Percentiles rank a stretch among this genome's conserved stretches.
Conservation (phyloP, 2,329 filamentous ascomycete species). For the Colletotrichum brevisporum region DNA sequence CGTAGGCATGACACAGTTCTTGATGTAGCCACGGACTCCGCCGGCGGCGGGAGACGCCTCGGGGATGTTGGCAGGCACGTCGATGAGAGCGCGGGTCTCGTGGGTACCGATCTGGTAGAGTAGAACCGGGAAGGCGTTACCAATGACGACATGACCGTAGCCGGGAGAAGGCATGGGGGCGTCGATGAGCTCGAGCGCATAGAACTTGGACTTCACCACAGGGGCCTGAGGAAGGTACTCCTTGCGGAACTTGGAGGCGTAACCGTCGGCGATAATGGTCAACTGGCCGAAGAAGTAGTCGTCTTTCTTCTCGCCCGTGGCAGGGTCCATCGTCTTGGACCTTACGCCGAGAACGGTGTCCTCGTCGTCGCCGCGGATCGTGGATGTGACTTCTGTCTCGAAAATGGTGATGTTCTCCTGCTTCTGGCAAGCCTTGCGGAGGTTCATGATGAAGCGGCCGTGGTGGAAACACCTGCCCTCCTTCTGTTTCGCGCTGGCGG, state of each 20-base stretch:
- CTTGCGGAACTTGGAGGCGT: conserved; percentile 92
- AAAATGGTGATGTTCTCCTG: conserved; percentile 90
- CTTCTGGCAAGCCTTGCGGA: conserved; percentile 80
- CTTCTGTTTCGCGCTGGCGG: conserved; percentile 51
- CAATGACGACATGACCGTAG: conserved; percentile 91
- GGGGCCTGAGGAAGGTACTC: conserved; percentile 78
- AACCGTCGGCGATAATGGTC: conserved; percentile 93
- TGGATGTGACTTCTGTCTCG: conserved; percentile 86
- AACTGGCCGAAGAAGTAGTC: conserved; percentile 91
- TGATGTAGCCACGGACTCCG: conserved; percentile 87
- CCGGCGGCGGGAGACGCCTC: conserved; percentile 81
- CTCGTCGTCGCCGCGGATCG: conserved; percentile 78
- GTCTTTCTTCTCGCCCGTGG: conserved; percentile 66
- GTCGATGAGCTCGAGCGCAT: conserved; percentile 92
- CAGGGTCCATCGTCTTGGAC: conserved; percentile 73
- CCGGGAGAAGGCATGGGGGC: conserved; percentile 80
- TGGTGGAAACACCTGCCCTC: conserved; percentile 92
- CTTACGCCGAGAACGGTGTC: conserved; percentile 87
- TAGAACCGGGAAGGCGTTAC: conserved; percentile 81
- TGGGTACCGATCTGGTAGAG: conserved; percentile 97
- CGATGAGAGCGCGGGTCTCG: conserved; percentile 91
- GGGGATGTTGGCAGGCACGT: conserved; percentile 84
- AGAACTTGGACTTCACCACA: conserved; percentile 87
- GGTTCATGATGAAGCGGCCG: conserved; percentile 88
- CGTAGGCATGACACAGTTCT: conserved; percentile 82